A percentile compares a stretch with the other conserved stretches of the same genome.
Conservation (phyloP, 2,329 filamentous ascomycete species). For the Hypoxylon sp. region DNA sequence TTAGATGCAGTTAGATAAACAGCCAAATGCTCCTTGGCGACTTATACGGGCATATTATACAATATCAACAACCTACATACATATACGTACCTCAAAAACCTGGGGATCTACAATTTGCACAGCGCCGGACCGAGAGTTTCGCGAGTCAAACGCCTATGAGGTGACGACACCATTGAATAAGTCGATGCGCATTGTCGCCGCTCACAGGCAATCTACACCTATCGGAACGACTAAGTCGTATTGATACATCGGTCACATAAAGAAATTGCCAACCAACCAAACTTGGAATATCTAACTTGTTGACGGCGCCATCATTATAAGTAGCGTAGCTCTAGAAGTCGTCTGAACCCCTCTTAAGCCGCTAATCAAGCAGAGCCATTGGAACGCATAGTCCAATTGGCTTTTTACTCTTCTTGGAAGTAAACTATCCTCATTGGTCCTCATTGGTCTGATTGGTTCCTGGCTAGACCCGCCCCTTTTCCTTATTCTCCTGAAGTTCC, state of each 20-base stretch:
- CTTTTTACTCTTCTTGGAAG: constrained; percentile 33
- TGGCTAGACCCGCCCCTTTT: constrained; percentile 24
- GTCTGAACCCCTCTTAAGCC: constrained; percentile 21
- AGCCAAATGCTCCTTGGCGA: constrained; percentile 12
- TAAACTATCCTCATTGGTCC: background rate
- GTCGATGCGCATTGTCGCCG: constrained; percentile 10
- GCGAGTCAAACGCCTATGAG: constrained; percentile 29
- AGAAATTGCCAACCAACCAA: constrained; percentile 37
- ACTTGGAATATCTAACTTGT: constrained; percentile 21
- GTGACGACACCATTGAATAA: constrained; percentile 15
- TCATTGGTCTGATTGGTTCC: constrained; percentile 30
- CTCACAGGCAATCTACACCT: constrained; percentile 27
- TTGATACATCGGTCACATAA: constrained; percentile 23
- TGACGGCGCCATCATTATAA: constrained; percentile 13
- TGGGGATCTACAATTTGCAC: constrained; percentile 29
- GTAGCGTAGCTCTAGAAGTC: constrained; percentile 1
- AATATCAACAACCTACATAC: background rate
- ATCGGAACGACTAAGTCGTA: constrained; percentile 29
- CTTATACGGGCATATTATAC: constrained; percentile 11
- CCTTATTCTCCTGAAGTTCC: constrained; percentile 27
- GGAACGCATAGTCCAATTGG: constrained; percentile 36
- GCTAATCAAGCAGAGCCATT: constrained; percentile 26
- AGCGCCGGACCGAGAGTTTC: constrained; percentile 20
- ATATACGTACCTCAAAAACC: background rate
- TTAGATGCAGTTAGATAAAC: constrained; percentile 11